Evolutionary conservation across 2,329 filamentous ascomycete genomes (phyloP), one percentile per base, ranked within the genome.

Genomic region (Nemania bipapillata): DNA sequence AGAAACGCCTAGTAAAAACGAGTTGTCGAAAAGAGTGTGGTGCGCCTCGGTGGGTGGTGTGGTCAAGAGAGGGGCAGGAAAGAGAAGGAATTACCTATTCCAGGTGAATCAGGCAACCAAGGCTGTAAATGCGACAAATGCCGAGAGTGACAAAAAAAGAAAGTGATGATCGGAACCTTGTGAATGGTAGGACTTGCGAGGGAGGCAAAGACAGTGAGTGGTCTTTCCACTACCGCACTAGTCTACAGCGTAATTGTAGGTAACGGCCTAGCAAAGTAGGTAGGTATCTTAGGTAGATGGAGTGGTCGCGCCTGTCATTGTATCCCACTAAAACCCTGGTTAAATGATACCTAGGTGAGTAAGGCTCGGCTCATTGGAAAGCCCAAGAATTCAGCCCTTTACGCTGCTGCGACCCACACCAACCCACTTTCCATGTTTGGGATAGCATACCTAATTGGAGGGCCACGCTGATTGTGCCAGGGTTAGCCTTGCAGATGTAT

Each of bases 11-110:
- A 17, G 45, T 15, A 24, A 52, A 47, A 60, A 64, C 40, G 37
- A 68, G 28, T 30, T 17, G 12, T 63, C n/a, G 37, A 64, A 70
- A 68, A 64, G 61, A 65, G 60, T 56, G 63, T 71, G 66, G 59
- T 59, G 59, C 60, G 64, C 60, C 64, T 54, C 52, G 26, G 52
- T 55, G 45, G 20, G 53, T 53, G 37, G 15, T 22, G 37, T 4
- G 42, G 56, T 7, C 20, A 5, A 45, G 52, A 47, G 59, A 65
- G 59, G 58, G 47, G 58, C 57, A 26, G 53, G 32, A 42, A 45
- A 47, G 45, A 56, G 53, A 61, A 24, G 26, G 50, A 56, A 40
- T n/a, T 6, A 28, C 20, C n/a, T n/a, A n/a, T n/a, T n/a, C n/a
- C 63, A 24, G 52, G 28, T 20, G 62, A 62, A 57, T 32, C 28